Conservation (phyloP, 1,139 yeast genomes). For the Sugiyamaella sp. region DNA sequence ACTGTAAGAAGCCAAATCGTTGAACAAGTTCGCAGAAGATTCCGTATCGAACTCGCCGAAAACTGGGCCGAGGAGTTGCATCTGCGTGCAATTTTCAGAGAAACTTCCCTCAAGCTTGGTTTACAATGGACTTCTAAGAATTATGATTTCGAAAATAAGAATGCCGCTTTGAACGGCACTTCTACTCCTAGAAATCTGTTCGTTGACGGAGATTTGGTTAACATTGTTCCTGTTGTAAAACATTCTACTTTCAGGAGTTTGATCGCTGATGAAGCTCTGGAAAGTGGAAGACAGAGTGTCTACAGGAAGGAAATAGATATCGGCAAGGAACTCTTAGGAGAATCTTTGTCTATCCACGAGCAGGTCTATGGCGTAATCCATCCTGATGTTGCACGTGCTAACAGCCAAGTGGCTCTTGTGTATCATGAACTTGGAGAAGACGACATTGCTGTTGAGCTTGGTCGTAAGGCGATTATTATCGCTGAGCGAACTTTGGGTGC, state of each 20-base stretch:
- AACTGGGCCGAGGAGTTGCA: slow-evolving; percentile 48
- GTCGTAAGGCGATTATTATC: slow-evolving; percentile 71
- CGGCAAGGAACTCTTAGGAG: slow-evolving; percentile 56
- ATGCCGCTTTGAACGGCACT: slow-evolving; percentile 42
- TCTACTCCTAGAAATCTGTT: slow-evolving; percentile 40
- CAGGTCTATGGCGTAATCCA: slow-evolving; percentile 85
- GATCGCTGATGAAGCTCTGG: slow-evolving; percentile 77
- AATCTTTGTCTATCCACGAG: slow-evolving; percentile 73
- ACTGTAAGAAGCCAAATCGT: slow-evolving; percentile 51
- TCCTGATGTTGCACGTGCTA: slow-evolving; percentile 74
- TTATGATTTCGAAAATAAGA: slow-evolving; percentile 47
- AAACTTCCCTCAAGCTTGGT: slow-evolving; percentile 77
- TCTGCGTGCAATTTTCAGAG: slow-evolving; percentile 58
- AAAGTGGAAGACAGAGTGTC: slow-evolving; percentile 46
- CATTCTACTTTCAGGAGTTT: slow-evolving; percentile 67
- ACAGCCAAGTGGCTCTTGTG: slow-evolving; percentile 64
- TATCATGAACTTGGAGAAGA: slow-evolving; percentile 63
- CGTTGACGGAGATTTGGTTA: slow-evolving; percentile 56
- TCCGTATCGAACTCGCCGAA: slow-evolving; percentile 59
- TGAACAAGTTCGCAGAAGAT: slow-evolving; percentile 54
- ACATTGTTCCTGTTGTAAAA: slow-evolving; percentile 74
- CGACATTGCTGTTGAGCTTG: slow-evolving; percentile 64
- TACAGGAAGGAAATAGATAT: slow-evolving; percentile 39
- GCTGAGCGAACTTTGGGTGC: slow-evolving; percentile 80
- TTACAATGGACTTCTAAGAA: slow-evolving; percentile 74